These are phyloP conservation scores for Ashbya aceris DNA, from an alignment of 1,139 yeast genomes.

Conservation along the genomic window DNA sequence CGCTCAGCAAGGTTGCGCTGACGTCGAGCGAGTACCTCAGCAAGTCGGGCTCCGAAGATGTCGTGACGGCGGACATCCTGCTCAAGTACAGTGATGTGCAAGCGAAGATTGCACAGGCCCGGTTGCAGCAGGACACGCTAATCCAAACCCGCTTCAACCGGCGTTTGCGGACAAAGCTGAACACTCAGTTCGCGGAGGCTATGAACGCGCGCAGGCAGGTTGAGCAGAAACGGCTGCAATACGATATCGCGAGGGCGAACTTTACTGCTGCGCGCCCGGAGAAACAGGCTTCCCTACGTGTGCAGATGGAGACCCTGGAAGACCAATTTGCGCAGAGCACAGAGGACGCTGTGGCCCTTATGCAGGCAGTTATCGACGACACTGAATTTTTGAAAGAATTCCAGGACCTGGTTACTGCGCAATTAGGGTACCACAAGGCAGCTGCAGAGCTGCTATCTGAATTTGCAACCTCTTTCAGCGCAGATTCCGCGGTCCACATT, in stretches of 20 bases:
- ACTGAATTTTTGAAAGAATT: conserved; percentile 66
- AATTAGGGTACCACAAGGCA: conserved; percentile 72
- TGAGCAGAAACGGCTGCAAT: conserved; percentile 67
- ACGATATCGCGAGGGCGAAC: conserved; percentile 70
- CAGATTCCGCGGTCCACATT: conserved; percentile 1
- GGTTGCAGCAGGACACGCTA: conserved; percentile 74
- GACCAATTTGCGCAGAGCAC: conserved; percentile 88
- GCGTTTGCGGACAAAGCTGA: conserved; percentile 54
- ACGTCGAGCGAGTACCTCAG: conserved; percentile 34
- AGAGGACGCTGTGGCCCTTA: conserved; percentile 76
- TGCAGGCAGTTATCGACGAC: conserved; percentile 73
- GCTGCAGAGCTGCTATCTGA: conserved; percentile 62
- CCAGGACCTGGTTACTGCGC: conserved; percentile 66
- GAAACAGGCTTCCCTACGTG: conserved; percentile 66
- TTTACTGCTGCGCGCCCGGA: conserved; percentile 64
- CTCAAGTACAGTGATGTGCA: conserved; percentile 46
- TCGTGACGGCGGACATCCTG: conserved; percentile 39
- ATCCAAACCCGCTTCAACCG: conserved; percentile 63
- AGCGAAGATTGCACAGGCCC: conserved; percentile 70
- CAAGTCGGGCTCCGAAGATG: conserved; percentile 31
- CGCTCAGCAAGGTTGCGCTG: conserved; percentile 69
- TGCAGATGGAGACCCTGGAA: conserved; percentile 75
- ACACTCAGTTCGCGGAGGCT: conserved; percentile 57
- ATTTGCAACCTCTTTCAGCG: conserved; percentile 25
- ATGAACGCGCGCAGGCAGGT: conserved; percentile 66